phyloP scores from a whole-genome alignment of 2,329 filamentous ascomycete species.

The Orbilia quercus region DNA sequence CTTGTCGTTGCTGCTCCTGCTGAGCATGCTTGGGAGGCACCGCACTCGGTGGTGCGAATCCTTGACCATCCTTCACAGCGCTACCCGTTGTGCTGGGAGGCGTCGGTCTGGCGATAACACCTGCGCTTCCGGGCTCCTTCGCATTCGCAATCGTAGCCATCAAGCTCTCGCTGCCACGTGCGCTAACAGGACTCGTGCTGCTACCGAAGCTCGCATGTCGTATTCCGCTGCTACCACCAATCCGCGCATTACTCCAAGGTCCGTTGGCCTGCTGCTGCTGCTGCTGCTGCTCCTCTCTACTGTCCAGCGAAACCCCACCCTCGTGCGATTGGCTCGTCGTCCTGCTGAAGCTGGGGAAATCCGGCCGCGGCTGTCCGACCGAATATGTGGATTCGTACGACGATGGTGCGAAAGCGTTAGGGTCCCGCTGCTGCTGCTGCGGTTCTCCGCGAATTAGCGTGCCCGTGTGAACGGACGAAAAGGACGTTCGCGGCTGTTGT shows the following conservation, averaged over 20 bases:
- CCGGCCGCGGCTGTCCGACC: slow-evolving; percentile 48
- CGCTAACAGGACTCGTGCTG: slow-evolving; percentile 55
- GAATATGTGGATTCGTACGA: slow-evolving; percentile 53
- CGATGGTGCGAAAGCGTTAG: slow-evolving; percentile 52
- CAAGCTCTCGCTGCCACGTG: slow-evolving; percentile 51
- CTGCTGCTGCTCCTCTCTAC: slow-evolving; percentile 34
- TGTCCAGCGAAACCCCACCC: slow-evolving; percentile 54
- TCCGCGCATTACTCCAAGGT: slow-evolving; percentile 53
- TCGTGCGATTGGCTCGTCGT: slow-evolving; percentile 48
- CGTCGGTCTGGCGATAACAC: slow-evolving; percentile 52
- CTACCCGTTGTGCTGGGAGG: slow-evolving; percentile 56
- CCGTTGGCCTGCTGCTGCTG: too few species aligned
- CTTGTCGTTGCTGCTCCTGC: slow-evolving; percentile 53
- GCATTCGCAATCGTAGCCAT: slow-evolving; percentile 49
- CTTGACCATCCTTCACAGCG: slow-evolving; percentile 50
- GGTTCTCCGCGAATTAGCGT: slow-evolving; percentile 40
- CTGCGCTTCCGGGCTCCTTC: slow-evolving; percentile 51
- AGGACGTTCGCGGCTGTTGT: slow-evolving; percentile 47
- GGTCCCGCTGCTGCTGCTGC: slow-evolving; percentile 24
- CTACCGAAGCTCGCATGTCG: slow-evolving; percentile 55
- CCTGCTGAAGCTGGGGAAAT: slow-evolving; percentile 48
- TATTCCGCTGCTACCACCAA: slow-evolving; percentile 54
- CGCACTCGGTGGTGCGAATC: slow-evolving; percentile 47
- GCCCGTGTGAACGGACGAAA: slow-evolving; percentile 47
- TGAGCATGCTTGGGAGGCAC: slow-evolving; percentile 52